Percentiles rank a stretch among this genome's conserved stretches.
Conservation (phyloP, 2,329 filamentous ascomycete species). For the Colletotrichum costaricense region DNA sequence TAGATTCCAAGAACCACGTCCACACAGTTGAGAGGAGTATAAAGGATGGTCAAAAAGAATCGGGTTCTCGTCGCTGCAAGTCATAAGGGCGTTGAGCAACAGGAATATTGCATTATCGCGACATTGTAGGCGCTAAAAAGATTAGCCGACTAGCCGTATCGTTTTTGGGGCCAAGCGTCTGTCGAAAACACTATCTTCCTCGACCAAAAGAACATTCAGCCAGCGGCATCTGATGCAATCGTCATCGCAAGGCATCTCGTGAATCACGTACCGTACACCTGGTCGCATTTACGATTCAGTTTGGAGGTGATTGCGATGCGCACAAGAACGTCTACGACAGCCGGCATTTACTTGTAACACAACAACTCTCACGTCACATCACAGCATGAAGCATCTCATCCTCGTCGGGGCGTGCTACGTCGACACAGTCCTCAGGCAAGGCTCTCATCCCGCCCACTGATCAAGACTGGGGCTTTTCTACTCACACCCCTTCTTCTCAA, state of each 20-base stretch:
- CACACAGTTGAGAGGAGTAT: too few relatives aligned
- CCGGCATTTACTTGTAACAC: background rate
- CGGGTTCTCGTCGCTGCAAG: too few relatives aligned
- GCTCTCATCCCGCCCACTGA: conserved; percentile 27
- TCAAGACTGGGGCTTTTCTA: background rate
- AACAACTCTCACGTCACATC: background rate
- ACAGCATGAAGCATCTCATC: conserved; percentile 66
- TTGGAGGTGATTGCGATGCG: background rate
- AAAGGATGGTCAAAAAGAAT: too few relatives aligned
- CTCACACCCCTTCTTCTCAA: conserved; percentile 44
- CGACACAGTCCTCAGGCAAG: conserved; percentile 76
- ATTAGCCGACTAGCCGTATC: background rate
- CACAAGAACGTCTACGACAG: background rate
- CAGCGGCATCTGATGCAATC: background rate
- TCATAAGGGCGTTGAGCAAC: too few relatives aligned
- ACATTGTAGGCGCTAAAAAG: background rate
- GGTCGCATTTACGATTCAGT: background rate
- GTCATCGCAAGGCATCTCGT: background rate
- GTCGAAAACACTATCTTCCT: background rate
- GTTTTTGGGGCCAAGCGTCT: background rate
- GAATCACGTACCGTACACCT: background rate
- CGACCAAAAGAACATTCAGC: background rate
- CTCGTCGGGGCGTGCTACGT: conserved; percentile 77
- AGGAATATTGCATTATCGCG: background rate
- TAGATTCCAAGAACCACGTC: too few relatives aligned